phyloP scores from a whole-genome alignment of 106 monocot genomes.

The Gastrodia elata region DNA sequence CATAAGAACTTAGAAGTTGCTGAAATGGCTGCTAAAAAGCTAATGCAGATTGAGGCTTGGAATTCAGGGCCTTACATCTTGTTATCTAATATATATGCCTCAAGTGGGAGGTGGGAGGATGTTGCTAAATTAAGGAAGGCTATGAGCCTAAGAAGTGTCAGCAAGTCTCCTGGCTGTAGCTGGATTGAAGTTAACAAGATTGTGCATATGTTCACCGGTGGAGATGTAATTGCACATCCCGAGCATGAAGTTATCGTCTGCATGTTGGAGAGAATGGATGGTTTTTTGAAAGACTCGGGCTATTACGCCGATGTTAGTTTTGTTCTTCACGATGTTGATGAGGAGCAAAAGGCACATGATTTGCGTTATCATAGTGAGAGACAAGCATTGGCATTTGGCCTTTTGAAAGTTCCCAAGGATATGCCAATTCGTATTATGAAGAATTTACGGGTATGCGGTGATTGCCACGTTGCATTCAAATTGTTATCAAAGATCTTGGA shows the following conservation, averaged over 20 bases:
- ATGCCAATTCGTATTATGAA: conserved; percentile 71
- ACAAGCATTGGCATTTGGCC: conserved; percentile 65
- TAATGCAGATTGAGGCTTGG: conserved; percentile 47
- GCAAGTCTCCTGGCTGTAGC: conserved; percentile 67
- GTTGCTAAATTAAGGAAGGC: conserved; percentile 44
- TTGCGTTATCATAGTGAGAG: conserved; percentile 69
- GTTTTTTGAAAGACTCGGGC: conserved; percentile 47
- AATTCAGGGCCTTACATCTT: conserved; percentile 65
- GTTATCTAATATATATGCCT: conserved; percentile 74
- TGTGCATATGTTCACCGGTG: conserved; percentile 66
- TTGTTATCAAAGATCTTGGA: conserved; percentile 47
- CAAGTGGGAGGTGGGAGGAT: conserved; percentile 53
- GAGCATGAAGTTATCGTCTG: conserved; percentile 32
- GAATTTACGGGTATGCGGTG: conserved; percentile 75
- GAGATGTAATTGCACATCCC: conserved; percentile 34
- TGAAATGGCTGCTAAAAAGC: conserved; percentile 50
- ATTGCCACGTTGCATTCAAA: conserved; percentile 69
- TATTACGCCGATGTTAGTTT: conserved; percentile 62
- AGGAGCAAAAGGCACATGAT: conserved; percentile 59
- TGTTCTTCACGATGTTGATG: conserved; percentile 77
- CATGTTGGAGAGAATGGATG: conserved; percentile 41
- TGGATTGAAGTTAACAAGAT: conserved; percentile 65
- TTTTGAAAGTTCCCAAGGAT: conserved; percentile 57
- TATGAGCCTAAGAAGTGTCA: conserved; percentile 46
- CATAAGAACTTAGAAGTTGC: conserved; percentile 56